Percentiles rank a stretch among this genome's conserved stretches.
These are phyloP conservation scores for Monosporascus sp. DNA, from an alignment of 2,329 filamentous ascomycete species.

Conservation along the genomic window DNA sequence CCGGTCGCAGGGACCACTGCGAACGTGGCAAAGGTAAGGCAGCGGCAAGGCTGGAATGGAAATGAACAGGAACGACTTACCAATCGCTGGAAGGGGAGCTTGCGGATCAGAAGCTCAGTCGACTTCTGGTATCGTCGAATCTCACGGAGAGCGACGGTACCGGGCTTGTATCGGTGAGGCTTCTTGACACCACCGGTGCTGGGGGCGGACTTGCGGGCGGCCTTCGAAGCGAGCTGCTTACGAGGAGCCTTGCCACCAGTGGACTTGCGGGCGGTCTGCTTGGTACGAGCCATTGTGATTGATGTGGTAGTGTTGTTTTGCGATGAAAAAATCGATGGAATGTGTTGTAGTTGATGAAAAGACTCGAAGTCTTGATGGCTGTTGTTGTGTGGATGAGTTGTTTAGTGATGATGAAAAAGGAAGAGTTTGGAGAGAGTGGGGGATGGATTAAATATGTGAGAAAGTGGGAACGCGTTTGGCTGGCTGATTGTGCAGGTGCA, in stretches of 20 bases:
- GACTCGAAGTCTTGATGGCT: conserved; percentile 23
- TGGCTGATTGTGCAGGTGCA: conserved; percentile 25
- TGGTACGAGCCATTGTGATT: conserved; percentile 57
- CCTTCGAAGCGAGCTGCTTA: conserved; percentile 99
- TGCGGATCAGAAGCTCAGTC: conserved; percentile 92
- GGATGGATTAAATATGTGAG: conserved; percentile 27
- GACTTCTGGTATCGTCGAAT: conserved; percentile 98
- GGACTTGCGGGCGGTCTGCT: conserved; percentile 69
- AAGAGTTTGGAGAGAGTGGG: conserved; percentile 23
- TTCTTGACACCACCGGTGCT: conserved; percentile 97
- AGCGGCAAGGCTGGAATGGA: not conserved
- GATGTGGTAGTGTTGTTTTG: conserved; percentile 24
- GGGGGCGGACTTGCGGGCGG: conserved; percentile 94
- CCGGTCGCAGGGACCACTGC: not conserved
- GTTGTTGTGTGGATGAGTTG: conserved; percentile 21
- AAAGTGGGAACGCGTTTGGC: conserved; percentile 8
- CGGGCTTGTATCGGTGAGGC: conserved; percentile 85
- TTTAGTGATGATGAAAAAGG: conserved; percentile 16
- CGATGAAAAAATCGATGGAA: conserved; percentile 23
- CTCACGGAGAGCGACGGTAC: conserved; percentile 96
- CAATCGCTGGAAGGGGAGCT: conserved; percentile 95
- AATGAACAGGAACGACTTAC: conserved; percentile 39
- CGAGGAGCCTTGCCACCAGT: conserved; percentile 73
- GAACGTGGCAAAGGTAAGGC: not conserved
- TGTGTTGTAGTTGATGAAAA: conserved; percentile 25